A percentile compares a stretch with the other conserved stretches of the same genome.
Evolutionary conservation across 495 filamentous ascomycete genomes (phyloP).

Genomic region (Cladorrhinum samala): DNA sequence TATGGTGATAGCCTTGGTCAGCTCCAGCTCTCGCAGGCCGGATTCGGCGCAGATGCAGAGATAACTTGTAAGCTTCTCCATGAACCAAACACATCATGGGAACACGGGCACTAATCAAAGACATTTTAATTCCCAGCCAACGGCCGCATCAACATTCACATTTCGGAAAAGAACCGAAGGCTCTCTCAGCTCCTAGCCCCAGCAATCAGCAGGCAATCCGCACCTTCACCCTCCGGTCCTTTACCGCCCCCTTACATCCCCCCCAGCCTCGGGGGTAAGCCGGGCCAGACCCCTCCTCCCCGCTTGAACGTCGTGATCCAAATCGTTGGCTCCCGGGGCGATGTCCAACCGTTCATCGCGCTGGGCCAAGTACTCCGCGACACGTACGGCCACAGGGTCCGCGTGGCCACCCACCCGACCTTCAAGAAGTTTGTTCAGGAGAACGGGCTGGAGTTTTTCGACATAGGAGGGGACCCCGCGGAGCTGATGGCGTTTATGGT

Average conservation of each 20-base stretch:
- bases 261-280: constrained; percentile 51
- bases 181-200: constrained; percentile 62
- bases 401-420: constrained; percentile 62
- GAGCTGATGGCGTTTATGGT: constrained; percentile 81
- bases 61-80: constrained; percentile 31
- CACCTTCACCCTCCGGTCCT: constrained; percentile 29
- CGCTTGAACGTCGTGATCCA: constrained; percentile 69
- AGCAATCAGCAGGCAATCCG: constrained; percentile 54
- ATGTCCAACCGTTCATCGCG: constrained; percentile 72
- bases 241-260: constrained; percentile 57
- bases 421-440: constrained; percentile 64
- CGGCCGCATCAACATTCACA: constrained; percentile 70
- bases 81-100: neutral
- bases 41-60: constrained; percentile 42
- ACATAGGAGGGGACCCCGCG: constrained; percentile 63
- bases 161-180: constrained; percentile 57
- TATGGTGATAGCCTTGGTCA: constrained; percentile 41
- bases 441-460: constrained; percentile 64
- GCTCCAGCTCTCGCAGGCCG: constrained; percentile 42
- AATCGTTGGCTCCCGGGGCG: constrained; percentile 70
- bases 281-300: constrained; percentile 51
- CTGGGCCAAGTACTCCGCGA: constrained; percentile 63
- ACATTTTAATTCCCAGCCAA: constrained; percentile 45
- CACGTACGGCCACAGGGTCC: constrained; percentile 61
- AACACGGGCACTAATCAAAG: neutral